A percentile compares a stretch with the other conserved stretches of the same genome.
These are phyloP conservation scores for Wickerhamiella spandovensis DNA, from an alignment of 805 yeast genomes.

Conservation along the genomic window DNA sequence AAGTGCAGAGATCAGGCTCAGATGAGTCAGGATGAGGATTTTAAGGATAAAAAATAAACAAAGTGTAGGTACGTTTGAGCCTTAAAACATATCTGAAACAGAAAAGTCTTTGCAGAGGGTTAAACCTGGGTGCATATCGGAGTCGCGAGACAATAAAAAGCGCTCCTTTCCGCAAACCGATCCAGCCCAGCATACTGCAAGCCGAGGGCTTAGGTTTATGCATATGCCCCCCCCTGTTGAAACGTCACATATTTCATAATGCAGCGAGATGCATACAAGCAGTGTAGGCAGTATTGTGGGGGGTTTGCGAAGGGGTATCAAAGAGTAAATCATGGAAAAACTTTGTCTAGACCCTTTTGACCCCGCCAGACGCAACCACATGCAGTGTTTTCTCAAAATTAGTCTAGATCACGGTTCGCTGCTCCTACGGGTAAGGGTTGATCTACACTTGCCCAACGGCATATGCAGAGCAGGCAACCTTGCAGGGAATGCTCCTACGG, in stretches of 20 bases:
- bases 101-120: background rate
- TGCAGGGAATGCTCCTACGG: background rate
- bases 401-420: background rate
- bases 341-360: too few relatives aligned
- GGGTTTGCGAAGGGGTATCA: too few relatives aligned
- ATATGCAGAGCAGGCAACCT: background rate
- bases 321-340: too few relatives aligned
- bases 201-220: background rate
- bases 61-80: background rate
- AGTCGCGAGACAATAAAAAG: background rate
- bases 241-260: background rate
- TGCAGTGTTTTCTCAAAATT: background rate
- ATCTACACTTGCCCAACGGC: constrained; percentile 1
- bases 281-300: too few relatives aligned
- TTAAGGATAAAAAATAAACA: background rate
- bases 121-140: background rate
- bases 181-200: background rate
- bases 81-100: background rate
- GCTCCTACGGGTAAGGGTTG: background rate
- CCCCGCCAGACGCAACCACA: too few relatives aligned
- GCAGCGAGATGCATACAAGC: background rate
- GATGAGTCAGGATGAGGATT: background rate
- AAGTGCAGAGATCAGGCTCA: background rate
- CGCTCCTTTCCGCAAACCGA: background rate
- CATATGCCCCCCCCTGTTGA: background rate